Evolutionary conservation across 352 stramenopile species (phyloP).

Genomic region (Phytopythium montanum): DNA sequence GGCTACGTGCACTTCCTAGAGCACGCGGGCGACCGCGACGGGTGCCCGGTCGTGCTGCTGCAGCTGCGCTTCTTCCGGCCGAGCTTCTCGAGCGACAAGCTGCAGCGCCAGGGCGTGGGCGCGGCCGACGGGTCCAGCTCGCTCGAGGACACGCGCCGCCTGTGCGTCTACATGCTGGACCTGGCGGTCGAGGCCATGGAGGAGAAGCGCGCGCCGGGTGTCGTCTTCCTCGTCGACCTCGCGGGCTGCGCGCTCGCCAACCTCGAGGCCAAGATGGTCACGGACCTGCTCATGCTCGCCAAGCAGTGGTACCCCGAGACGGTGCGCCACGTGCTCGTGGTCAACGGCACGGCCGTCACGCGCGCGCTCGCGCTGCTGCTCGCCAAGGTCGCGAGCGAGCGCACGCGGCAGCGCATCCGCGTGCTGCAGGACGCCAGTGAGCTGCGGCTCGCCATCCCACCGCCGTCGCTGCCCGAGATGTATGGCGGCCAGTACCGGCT

Average conservation of each 20-base stretch:
- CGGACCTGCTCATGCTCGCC: slow-evolving; percentile 52
- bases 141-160: slow-evolving; percentile 56
- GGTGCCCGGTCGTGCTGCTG: slow-evolving; percentile 57
- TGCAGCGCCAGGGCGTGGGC: slow-evolving; percentile 48
- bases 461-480: slow-evolving; percentile 45
- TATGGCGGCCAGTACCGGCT: slow-evolving; percentile 61
- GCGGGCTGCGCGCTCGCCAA: slow-evolving; percentile 43
- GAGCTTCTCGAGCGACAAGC: slow-evolving; percentile 51
- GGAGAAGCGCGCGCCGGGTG: slow-evolving; percentile 48
- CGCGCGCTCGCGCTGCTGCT: slow-evolving; percentile 52
- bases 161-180: slow-evolving; percentile 78
- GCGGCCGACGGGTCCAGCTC: slow-evolving; percentile 57
- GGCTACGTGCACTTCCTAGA: slow-evolving; percentile 74
- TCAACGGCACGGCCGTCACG: slow-evolving; percentile 57
- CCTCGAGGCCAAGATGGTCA: slow-evolving; percentile 61
- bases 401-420: slow-evolving; percentile 48
- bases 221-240: slow-evolving; percentile 69
- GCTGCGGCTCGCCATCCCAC: slow-evolving; percentile 39
- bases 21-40: slow-evolving; percentile 38
- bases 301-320: slow-evolving; percentile 67
- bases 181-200: slow-evolving; percentile 73
- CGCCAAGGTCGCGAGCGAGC: slow-evolving; percentile 38
- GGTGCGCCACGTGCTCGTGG: slow-evolving; percentile 51
- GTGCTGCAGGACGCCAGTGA: slow-evolving; percentile 42
- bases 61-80: slow-evolving; percentile 63